Percentiles rank a stretch among this genome's conserved stretches.
Evolutionary conservation across 2,329 filamentous ascomycete genomes (phyloP).

Genomic region (Fusarium sp.): DNA sequence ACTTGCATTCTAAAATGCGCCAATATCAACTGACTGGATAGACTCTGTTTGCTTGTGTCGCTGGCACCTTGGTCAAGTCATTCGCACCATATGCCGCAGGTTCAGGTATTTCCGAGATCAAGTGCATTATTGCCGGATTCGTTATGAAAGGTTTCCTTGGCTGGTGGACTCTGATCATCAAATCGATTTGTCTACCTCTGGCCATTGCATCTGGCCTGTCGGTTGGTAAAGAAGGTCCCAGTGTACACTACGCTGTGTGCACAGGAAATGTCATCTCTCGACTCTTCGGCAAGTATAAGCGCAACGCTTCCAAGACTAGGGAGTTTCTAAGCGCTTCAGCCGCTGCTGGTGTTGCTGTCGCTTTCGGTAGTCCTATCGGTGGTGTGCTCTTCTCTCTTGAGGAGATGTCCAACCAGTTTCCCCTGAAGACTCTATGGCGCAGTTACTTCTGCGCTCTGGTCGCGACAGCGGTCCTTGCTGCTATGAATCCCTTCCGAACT

Average conservation of each 20-base stretch:
- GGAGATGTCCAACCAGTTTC: conserved; percentile 97
- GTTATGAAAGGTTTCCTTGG: conserved; percentile 99
- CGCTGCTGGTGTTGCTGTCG: conserved; percentile 93
- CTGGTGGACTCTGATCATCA: conserved; percentile 91
- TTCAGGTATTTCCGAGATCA: conserved; percentile 98
- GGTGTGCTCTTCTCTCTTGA: conserved; percentile 96
- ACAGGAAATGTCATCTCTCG: conserved; percentile 96
- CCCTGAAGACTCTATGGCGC: conserved; percentile 96
- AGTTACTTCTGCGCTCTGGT: conserved; percentile 98
- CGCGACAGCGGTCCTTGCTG: conserved; percentile 89
- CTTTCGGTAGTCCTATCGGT: conserved; percentile 96
- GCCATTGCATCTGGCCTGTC: conserved; percentile 94
- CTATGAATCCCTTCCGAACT: conserved; percentile 97
- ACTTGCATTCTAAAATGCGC: not conserved
- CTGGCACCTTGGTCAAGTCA: conserved; percentile 85
- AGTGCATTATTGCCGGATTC: conserved; percentile 98
- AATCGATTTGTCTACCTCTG: conserved; percentile 88
- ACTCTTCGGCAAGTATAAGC: conserved; percentile 90
- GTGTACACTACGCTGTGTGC: conserved; percentile 98
- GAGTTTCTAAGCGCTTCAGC: conserved; percentile 96
- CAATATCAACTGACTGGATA: conserved; percentile 48
- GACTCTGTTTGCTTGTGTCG: conserved; percentile 82
- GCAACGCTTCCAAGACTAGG: conserved; percentile 91
- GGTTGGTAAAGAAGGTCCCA: conserved; percentile 96
- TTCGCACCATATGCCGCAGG: conserved; percentile 97